Evolutionary conservation across 2,329 filamentous ascomycete species (phyloP), one percentile per base, ranked within the genome.

Genomic region (Lecanosticta acicola): DNA sequence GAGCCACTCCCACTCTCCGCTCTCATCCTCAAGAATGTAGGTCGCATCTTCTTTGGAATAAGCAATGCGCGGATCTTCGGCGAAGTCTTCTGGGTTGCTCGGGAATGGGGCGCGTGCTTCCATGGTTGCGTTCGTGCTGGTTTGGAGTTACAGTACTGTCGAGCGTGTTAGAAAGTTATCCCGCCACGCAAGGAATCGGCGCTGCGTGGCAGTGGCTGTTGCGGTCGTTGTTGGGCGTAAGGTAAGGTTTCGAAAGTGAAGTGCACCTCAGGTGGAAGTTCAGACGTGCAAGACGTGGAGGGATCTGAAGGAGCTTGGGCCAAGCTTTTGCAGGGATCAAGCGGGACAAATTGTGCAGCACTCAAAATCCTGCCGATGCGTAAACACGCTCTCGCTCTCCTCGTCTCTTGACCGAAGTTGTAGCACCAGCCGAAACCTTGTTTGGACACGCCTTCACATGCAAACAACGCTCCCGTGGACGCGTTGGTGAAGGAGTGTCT

Each of bases 1-100:
- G 66, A 94, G 83, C 70, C 84, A 96, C 65, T 90, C 85, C 70
- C 84, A 94, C 66, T 95, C 90, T 42, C 87, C 88, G 63, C 93
- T 83, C 39, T 89, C 86, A 46, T 87, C 84, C 51, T 94, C 89
- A 5, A 93, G 80, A 43, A 93, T 79, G 70, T 84, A 91, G 64
- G 55, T 54, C n/a, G 81, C 76, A 67, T 91, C 84, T 50, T 87
- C 74, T 63, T 80, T 85, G n/a, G 87, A 91, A 70, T 84, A 94
- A 4, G 87, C 91, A 61, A 95, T 86, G 57, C 90, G 85, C 20
- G 86, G 78, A 64, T 95, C 89, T 48, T 71, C 71, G 59, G 84
- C 82, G 64, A 94, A 94, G 39, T 85, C 77, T 46, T 78, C 75
- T 11, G 78, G 75, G 46, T 87, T 69, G 46, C 65, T 66, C 14